Percentiles rank a stretch among this genome's conserved stretches.
These are phyloP conservation scores for Hura crepitans DNA, from an alignment of 441 rosid genomes.

Conservation along the genomic window DNA sequence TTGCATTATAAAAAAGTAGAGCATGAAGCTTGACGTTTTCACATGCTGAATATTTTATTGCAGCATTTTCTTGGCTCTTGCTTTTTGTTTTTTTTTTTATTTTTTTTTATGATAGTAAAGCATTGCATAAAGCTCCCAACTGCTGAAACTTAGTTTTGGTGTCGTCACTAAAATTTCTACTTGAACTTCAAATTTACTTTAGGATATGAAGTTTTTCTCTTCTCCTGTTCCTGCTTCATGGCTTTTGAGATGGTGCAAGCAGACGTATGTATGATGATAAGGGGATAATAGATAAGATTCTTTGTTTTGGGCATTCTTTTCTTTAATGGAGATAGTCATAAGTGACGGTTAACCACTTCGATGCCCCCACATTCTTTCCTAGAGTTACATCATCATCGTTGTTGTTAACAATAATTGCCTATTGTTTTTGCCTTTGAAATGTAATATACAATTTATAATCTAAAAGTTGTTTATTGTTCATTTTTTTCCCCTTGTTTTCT, in stretches of 20 bases:
- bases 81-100: neutral
- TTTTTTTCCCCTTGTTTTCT: too few species aligned
- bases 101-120: neutral
- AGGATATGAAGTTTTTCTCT: neutral
- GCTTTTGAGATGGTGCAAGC: conserved; percentile 5
- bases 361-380: neutral
- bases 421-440: neutral
- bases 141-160: neutral
- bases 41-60: neutral
- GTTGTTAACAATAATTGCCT: neutral
- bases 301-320: neutral
- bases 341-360: neutral
- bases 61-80: neutral
- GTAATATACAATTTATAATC: too few species aligned
- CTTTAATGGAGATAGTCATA: neutral
- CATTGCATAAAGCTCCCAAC: too few species aligned
- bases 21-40: neutral
- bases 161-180: neutral
- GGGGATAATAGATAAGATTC: conserved; percentile 13
- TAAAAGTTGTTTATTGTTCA: too few species aligned
- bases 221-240: neutral
- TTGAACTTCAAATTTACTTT: too few species aligned
- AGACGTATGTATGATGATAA: conserved; percentile 10
- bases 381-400: neutral
- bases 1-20: neutral